Evolutionary conservation across 768 basidiomycete genomes (phyloP).

Genomic region (Auriscalpium vulgare): DNA sequence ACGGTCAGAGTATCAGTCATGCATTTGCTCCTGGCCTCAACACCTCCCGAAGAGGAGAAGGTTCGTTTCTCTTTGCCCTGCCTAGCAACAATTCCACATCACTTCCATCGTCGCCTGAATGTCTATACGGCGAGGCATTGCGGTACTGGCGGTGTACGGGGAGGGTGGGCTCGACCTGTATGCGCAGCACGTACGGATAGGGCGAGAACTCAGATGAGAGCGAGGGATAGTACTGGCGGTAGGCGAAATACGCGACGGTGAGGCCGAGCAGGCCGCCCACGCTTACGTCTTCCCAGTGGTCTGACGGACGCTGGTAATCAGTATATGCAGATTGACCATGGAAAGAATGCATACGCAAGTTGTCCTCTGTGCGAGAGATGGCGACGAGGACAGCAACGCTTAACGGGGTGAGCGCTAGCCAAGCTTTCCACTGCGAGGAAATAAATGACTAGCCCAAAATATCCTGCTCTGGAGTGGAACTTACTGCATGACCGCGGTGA

Average conservation of each 20-base stretch:
- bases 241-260: slow-evolving; percentile 63
- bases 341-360: slow-evolving; percentile 51
- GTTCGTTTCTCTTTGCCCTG: too few relatives aligned
- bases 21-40: too few relatives aligned
- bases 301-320: slow-evolving; percentile 27
- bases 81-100: too few relatives aligned
- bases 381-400: slow-evolving; percentile 72
- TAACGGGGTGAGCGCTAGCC: slow-evolving; percentile 75
- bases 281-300: slow-evolving; percentile 90
- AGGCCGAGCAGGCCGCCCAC: slow-evolving; percentile 74
- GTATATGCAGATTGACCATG: not conserved
- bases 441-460: not conserved
- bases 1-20: too few relatives aligned
- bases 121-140: too few relatives aligned
- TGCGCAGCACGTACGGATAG: slow-evolving; percentile 62
- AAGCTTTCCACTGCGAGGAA: slow-evolving; percentile 48
- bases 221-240: slow-evolving; percentile 77
- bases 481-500: slow-evolving; percentile 59
- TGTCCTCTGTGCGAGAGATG: slow-evolving; percentile 87
- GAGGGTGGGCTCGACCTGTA: not conserved
- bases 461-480: slow-evolving; percentile 13
- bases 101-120: too few relatives aligned
- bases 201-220: slow-evolving; percentile 54
- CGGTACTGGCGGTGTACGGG: too few relatives aligned
- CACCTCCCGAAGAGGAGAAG: too few relatives aligned